Evolutionary conservation across 108 stramenopile species (phyloP).

Genomic region (Craspedostauros australis): DNA sequence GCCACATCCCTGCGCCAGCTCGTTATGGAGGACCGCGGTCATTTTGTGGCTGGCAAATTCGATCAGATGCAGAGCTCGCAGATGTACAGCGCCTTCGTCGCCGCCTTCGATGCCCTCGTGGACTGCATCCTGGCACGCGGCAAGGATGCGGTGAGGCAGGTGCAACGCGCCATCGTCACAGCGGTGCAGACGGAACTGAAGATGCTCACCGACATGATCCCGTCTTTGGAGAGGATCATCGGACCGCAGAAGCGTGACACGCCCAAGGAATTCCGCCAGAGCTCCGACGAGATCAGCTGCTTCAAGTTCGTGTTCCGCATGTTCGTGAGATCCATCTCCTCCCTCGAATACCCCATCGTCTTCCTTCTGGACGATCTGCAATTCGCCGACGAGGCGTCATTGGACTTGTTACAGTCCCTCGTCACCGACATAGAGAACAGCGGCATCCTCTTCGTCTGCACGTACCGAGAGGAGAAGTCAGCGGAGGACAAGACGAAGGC

Average conservation of each 20-base stretch:
- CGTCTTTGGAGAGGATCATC: slow-evolving; percentile 17
- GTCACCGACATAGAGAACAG: slow-evolving; percentile 19
- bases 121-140: slow-evolving; percentile 1
- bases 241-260: slow-evolving; percentile 8
- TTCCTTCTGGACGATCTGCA: slow-evolving; percentile 64
- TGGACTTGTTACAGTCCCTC: slow-evolving; percentile 39
- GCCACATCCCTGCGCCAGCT: not conserved
- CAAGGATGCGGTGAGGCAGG: not conserved
- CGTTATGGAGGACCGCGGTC: not conserved
- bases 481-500: slow-evolving; percentile 1
- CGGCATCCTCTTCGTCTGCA: slow-evolving; percentile 16
- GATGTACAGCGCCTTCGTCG: not conserved
- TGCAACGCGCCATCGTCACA: slow-evolving; percentile 8
- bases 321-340: slow-evolving; percentile 8
- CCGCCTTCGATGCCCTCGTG: not conserved
- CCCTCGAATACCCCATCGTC: slow-evolving; percentile 10
- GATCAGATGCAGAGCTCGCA: not conserved
- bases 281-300: slow-evolving; percentile 11
- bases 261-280: slow-evolving; percentile 17
- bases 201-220: slow-evolving; percentile 24
- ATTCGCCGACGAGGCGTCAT: slow-evolving; percentile 48
- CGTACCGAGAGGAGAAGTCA: slow-evolving; percentile 14
- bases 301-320: slow-evolving; percentile 21
- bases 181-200: slow-evolving; percentile 14
- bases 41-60: slow-evolving; percentile 6